Evolutionary conservation across 805 yeast species (phyloP), one percentile per base, ranked within the genome.

Genomic region (Candida jianshihensis): DNA sequence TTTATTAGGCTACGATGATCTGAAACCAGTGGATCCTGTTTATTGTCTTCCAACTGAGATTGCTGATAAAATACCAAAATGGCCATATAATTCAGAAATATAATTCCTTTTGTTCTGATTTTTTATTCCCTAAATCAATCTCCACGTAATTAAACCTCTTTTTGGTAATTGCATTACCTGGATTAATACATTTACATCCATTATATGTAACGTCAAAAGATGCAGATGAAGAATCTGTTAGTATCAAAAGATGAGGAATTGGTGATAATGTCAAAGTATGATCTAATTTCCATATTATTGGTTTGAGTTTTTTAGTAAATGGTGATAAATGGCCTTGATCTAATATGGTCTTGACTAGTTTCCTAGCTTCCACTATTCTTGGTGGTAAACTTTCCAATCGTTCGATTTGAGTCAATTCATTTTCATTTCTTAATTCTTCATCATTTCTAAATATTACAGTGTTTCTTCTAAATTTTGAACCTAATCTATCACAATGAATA

Each of bases 291-390:
- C 94, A 74, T 16, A 74, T 63, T 1, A 85, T 66, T 0, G 94
- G 83, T 41, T 85, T 71, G 19, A 74, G 60, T 17, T 66, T 59
- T 15, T 65, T 58, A 2, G 77, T 61, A 51, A 89, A 87, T 11
- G 98, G 98, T 22, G 92, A 82, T 31, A 92, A 56, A 51, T 77
- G 82, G 1, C 92, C 92, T 59, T 92, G 99, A 51, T 86, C 95
- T 11, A 92, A 58, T 1, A 92, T 42, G 0, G 97, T 88, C 44
- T 83, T 80, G 14, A 82, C 85, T 3, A 88, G 59, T 49, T 81
- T 80, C 43, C 86, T 68, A 0, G 87, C 75, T 54, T 80, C 83
- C 29, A 62, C 60, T 3, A 73, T 56, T 34, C 73, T 74, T 5
- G 73, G 56, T 0, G 78, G 63, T 19, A 64, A 47, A 21, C 61